Conservation (phyloP, 805 yeast genomes). For the Candida nemodendra region DNA sequence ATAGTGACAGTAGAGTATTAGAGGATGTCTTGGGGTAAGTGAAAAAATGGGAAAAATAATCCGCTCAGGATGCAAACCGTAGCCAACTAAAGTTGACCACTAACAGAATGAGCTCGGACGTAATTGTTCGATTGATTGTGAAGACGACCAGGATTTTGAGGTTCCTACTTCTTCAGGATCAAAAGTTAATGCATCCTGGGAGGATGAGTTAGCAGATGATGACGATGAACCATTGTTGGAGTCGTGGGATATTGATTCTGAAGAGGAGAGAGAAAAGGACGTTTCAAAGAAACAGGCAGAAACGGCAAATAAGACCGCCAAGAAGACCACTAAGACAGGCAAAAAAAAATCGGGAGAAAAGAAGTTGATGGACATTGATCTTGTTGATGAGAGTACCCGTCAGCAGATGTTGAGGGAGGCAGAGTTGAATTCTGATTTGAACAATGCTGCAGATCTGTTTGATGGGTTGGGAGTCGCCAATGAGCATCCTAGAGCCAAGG, state of each 20-base stretch:
- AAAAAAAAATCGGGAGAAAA: constrained; percentile 40
- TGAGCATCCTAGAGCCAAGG: constrained; percentile 52
- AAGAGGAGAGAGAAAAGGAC: constrained; percentile 48
- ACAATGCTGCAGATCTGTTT: constrained; percentile 89
- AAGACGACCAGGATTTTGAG: constrained; percentile 88
- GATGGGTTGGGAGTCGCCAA: constrained; percentile 65
- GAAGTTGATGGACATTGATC: constrained; percentile 56
- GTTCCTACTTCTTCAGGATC: constrained; percentile 47
- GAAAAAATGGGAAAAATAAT: background rate
- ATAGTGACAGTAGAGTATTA: constrained; percentile 1
- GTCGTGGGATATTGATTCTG: constrained; percentile 86
- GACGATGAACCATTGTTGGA: constrained; percentile 79
- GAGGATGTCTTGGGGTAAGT: constrained; percentile 30
- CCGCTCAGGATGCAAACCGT: too few relatives aligned
- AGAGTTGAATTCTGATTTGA: constrained; percentile 81
- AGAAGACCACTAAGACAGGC: constrained; percentile 44
- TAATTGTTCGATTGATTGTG: too few relatives aligned
- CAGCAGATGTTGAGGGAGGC: constrained; percentile 74
- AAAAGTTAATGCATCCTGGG: constrained; percentile 69
- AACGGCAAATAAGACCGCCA: constrained; percentile 36
- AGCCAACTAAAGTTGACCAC: background rate
- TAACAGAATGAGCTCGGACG: too few relatives aligned
- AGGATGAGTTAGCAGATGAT: constrained; percentile 57
- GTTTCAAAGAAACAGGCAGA: constrained; percentile 33
- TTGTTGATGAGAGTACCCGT: constrained; percentile 71